Evolutionary conservation across 1,139 yeast species (phyloP).

Genomic region (Candida gigantensis): DNA sequence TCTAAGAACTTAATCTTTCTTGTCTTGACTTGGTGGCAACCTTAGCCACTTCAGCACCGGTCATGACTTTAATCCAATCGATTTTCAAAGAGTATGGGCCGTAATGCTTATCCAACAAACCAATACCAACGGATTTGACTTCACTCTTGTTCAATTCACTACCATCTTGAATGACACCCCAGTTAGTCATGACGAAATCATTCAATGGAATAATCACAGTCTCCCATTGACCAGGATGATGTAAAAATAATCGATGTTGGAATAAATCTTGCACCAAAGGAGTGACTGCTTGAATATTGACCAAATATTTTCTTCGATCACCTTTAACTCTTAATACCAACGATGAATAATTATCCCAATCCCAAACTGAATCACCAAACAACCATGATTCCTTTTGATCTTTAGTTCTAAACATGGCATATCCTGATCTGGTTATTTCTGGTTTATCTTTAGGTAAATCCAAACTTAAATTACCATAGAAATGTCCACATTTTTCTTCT

Average conservation of each 20-base stretch:
- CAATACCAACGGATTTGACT: constrained; percentile 75
- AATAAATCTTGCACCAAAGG: constrained; percentile 77
- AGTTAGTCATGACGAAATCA: constrained; percentile 80
- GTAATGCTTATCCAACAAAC: constrained; percentile 74
- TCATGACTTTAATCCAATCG: constrained; percentile 73
- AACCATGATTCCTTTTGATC: constrained; percentile 58
- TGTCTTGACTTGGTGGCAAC: constrained; percentile 34
- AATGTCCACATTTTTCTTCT: constrained; percentile 50
- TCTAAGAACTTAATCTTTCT: constrained; percentile 6
- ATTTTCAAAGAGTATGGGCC: constrained; percentile 74
- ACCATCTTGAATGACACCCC: constrained; percentile 78
- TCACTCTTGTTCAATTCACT: constrained; percentile 59
- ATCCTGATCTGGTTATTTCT: constrained; percentile 71
- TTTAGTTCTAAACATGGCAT: constrained; percentile 83
- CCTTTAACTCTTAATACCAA: constrained; percentile 73
- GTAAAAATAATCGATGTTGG: constrained; percentile 77
- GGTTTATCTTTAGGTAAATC: constrained; percentile 75
- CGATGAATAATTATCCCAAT: constrained; percentile 60
- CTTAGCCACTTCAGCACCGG: constrained; percentile 52
- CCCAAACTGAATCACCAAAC: constrained; percentile 54
- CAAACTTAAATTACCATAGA: constrained; percentile 71
- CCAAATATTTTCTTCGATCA: constrained; percentile 72
- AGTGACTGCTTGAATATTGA: constrained; percentile 79
- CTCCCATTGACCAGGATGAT: constrained; percentile 81
- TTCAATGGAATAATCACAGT: constrained; percentile 74